Evolutionary conservation across 345 rosid genomes (phyloP).

Genomic region (Populus simonii): DNA sequence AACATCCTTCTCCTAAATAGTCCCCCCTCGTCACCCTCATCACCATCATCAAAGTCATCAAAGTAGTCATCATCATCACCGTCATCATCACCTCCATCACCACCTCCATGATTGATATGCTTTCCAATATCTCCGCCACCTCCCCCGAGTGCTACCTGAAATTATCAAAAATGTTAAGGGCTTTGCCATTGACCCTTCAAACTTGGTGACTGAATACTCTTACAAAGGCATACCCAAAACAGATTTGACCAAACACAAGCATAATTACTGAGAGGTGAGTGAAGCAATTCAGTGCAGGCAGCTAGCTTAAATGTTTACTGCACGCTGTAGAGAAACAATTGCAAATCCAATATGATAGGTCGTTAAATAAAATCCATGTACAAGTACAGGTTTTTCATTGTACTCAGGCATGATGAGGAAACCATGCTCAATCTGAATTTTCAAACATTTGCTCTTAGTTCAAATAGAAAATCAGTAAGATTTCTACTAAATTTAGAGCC

Average conservation of each 20-base stretch:
- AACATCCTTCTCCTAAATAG: constrained; percentile 75
- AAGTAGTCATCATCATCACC: constrained; percentile 95
- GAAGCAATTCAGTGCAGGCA: background rate
- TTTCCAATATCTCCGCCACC: constrained; percentile 96
- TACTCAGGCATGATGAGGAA: background rate
- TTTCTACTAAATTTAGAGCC: background rate
- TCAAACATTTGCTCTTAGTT: background rate
- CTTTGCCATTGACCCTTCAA: constrained; percentile 5
- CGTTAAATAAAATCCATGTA: background rate
- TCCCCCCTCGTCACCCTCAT: constrained; percentile 89
- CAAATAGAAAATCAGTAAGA: background rate
- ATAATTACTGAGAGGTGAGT: background rate
- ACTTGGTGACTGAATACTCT: background rate
- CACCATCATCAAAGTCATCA: constrained; percentile 85
- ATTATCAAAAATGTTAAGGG: constrained; percentile 24
- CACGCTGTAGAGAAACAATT: background rate
- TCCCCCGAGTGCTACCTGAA: constrained; percentile 81
- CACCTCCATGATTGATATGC: constrained; percentile 78
- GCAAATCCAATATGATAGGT: background rate
- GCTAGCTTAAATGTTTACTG: background rate
- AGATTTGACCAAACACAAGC: background rate
- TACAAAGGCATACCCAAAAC: background rate
- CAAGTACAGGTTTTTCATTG: background rate
- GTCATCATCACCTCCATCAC: constrained; percentile 93
- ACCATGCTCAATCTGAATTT: background rate